These are phyloP conservation scores for Bryoerythrophyllum caledonicum DNA, from an alignment of 225 moss, liverwort and hornwort genomes.

Conservation along the genomic window DNA sequence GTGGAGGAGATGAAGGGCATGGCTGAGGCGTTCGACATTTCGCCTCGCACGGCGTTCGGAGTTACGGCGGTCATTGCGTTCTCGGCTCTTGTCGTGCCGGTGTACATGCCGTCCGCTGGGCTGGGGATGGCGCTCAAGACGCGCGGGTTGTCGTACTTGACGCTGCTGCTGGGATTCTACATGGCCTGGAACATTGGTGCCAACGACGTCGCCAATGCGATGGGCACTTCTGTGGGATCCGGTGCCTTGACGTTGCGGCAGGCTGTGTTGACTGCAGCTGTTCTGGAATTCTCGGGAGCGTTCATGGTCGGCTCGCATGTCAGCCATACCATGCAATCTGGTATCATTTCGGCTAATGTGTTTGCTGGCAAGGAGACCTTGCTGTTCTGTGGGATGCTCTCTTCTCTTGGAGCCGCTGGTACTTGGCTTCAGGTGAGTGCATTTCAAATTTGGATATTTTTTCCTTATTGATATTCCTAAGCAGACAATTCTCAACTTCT, in stretches of 20 bases:
- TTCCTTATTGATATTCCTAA: background rate
- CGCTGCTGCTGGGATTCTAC: conserved; percentile 83
- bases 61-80: conserved; percentile 64
- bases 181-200: conserved; percentile 99
- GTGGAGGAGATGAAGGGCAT: conserved; percentile 54
- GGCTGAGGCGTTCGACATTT: conserved; percentile 85
- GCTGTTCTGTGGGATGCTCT: conserved; percentile 84
- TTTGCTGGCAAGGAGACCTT: conserved; percentile 77
- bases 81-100: conserved; percentile 63
- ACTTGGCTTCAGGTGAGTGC: conserved; percentile 89
- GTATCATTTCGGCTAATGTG: conserved; percentile 66
- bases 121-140: conserved; percentile 57
- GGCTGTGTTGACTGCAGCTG: conserved; percentile 82
- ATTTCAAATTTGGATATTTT: background rate
- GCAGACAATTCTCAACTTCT: background rate
- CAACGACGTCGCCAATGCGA: conserved; percentile 94
- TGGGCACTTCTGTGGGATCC: conserved; percentile 96
- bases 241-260: conserved; percentile 86
- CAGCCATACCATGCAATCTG: conserved; percentile 95
- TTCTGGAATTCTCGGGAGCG: conserved; percentile 85
- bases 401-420: conserved; percentile 92
- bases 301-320: conserved; percentile 89
- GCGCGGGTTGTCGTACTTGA: conserved; percentile 68
- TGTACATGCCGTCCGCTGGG: conserved; percentile 79
- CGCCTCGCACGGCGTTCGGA: conserved; percentile 65